Base-by-base conservation (phyloP, 163 green algal species). In the Scenedesmus sp. region DNA sequence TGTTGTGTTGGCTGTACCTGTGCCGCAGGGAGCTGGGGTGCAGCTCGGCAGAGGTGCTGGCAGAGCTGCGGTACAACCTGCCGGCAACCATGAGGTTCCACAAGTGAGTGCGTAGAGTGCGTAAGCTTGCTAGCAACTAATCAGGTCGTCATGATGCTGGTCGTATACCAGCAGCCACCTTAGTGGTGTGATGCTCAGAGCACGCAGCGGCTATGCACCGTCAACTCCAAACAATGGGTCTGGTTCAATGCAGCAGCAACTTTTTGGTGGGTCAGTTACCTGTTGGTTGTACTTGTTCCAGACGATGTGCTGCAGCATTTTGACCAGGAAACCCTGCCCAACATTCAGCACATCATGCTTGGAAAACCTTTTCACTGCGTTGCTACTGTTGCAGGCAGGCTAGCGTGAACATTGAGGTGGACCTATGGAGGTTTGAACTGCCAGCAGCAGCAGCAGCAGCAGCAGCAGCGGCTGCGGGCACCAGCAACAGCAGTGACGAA, bases 41-140 rank as follows among this genome's bases (percentile, higher is more conserved):
- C 16, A 10, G 2, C 2, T 89, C 35, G 40, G 95, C 96, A 10
- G 94, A 98, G 82, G 97, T 99, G 37, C 16, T 99, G 72, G 97
- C 96, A 0, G 93, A 99, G 95, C 93, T 99, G 83, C 89, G 96
- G 15, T 99, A 98, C 94, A 96, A 99, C 90, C 94, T 99, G 78
- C 97, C 97, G 0, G 94, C 95, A 20, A 96, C 92, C 6, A 98
- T 98, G 90, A 95, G 93, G 37, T 99, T 99, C 86, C 97, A 99
- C 94, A 92, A 92, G 88, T 92, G 35, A 84, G 88, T 81, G 24
- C 20, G 24, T 0, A n/a, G 5, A 35, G 0, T 10, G 4, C 53
- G 26, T 6, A n/a, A n/a, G n/a, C n/a, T n/a, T n/a, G n/a, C n/a
- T n/a, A n/a, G n/a, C n/a, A n/a, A n/a, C n/a, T n/a, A n/a, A n/a